Percentiles rank a stretch among this genome's conserved stretches.
Evolutionary conservation across 1,139 yeast genomes (phyloP).

Genomic region (Citeromyces hawaiiensis): DNA sequence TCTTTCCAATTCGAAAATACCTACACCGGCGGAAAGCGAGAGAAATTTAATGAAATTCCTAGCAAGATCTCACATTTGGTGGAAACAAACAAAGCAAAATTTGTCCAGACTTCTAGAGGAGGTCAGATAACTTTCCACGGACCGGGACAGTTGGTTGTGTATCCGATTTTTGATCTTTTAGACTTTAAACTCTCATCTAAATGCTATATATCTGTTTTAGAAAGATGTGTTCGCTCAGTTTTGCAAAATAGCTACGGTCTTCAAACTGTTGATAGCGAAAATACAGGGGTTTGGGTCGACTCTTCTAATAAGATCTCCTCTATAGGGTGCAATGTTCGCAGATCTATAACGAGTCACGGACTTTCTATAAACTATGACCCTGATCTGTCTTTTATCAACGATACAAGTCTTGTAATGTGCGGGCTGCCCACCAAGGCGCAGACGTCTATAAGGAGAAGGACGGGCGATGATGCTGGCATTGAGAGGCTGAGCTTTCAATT

Average conservation of each 20-base stretch:
- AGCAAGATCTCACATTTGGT: constrained; percentile 36
- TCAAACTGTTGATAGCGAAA: constrained; percentile 38
- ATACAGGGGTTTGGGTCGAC: constrained; percentile 81
- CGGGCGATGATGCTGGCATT: neutral
- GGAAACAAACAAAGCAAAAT: constrained; percentile 73
- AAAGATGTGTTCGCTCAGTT: constrained; percentile 45
- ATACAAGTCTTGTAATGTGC: constrained; percentile 59
- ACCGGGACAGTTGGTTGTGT: constrained; percentile 84
- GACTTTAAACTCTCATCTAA: constrained; percentile 53
- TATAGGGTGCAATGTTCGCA: constrained; percentile 75
- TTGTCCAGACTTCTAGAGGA: constrained; percentile 77
- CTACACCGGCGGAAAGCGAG: constrained; percentile 82
- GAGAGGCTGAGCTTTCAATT: neutral
- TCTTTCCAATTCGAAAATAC: constrained; percentile 78
- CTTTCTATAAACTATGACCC: constrained; percentile 70
- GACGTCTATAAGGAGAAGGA: constrained; percentile 25
- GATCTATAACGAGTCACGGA: constrained; percentile 85
- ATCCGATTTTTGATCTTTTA: constrained; percentile 65
- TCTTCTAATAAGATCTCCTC: constrained; percentile 68
- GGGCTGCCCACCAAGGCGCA: constrained; percentile 57
- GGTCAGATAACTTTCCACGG: constrained; percentile 98
- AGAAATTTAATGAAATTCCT: constrained; percentile 25
- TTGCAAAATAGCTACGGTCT: constrained; percentile 30
- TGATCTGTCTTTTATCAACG: constrained; percentile 57
- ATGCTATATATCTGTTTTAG: constrained; percentile 65